Evolutionary conservation across 257 asterid genomes (phyloP).

Genomic region (Rehmannia glutinosa): DNA sequence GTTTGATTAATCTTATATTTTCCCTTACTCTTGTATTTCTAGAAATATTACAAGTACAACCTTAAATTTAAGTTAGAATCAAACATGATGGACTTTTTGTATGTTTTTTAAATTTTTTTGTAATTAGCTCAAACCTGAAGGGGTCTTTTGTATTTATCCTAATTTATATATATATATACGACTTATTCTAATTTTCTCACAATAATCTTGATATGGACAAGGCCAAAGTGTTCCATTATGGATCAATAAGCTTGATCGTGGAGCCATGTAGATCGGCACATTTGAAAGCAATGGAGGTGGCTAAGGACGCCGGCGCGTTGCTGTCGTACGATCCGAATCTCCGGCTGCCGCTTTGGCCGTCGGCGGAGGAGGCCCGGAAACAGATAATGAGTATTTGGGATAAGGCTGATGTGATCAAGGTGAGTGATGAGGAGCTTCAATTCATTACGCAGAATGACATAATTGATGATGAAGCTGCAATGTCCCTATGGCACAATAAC

Average conservation of each 20-base stretch:
- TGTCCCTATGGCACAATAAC: constrained; percentile 87
- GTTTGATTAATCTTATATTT: no score
- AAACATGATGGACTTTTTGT: no score
- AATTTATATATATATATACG: no score
- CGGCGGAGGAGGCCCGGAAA: constrained; percentile 65
- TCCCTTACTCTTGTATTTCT: no score
- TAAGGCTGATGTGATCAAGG: constrained; percentile 81
- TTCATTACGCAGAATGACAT: constrained; percentile 76
- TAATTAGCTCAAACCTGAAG: no score
- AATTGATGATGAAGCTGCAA: constrained; percentile 78
- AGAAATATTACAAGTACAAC: no score
- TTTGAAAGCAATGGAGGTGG: constrained; percentile 89
- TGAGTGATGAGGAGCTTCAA: constrained; percentile 78
- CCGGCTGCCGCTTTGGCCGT: constrained; percentile 82
- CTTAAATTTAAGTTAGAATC: no score
- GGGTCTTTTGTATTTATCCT: no score
- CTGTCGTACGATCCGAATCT: constrained; percentile 93
- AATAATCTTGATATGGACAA: no score
- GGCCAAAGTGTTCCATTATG: constrained; percentile 94
- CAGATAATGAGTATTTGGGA: constrained; percentile 93
- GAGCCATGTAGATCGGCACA: constrained; percentile 99
- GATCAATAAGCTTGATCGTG: constrained; percentile 91
- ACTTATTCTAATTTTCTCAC: no score
- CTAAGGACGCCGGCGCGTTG: constrained; percentile 84
- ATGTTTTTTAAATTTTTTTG: no score